Conservation (phyloP, 2,329 filamentous ascomycete species). For the Didymella pomorum region DNA sequence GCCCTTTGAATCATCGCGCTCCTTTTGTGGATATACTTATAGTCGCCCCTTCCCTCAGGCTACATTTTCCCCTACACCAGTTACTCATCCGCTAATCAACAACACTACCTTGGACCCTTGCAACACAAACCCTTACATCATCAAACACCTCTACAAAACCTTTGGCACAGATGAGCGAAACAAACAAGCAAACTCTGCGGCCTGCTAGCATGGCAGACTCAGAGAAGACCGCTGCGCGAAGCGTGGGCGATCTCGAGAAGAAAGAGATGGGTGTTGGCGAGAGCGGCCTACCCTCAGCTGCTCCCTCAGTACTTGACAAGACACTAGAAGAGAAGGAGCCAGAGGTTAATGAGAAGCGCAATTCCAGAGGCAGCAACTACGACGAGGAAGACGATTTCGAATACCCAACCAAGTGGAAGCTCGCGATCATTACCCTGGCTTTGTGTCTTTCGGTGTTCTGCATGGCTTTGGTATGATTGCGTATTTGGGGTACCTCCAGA, state of each 20-base stretch:
- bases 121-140: constrained; percentile 7
- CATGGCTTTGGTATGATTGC: constrained; percentile 45
- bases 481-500: neutral
- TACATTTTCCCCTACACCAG: constrained; percentile 6
- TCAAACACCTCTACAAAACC: neutral
- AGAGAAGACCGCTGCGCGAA: constrained; percentile 44
- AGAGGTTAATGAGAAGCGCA: constrained; percentile 23
- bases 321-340: constrained; percentile 22
- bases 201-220: constrained; percentile 44
- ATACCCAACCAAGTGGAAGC: constrained; percentile 48
- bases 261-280: constrained; percentile 35
- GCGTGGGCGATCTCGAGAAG: constrained; percentile 36
- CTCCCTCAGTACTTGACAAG: constrained; percentile 30
- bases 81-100: constrained; percentile 1
- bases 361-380: constrained; percentile 27
- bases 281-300: constrained; percentile 34
- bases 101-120: constrained; percentile 4
- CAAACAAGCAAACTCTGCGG: constrained; percentile 34
- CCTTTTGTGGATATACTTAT: constrained; percentile 25
- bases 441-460: constrained; percentile 50
- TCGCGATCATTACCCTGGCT: constrained; percentile 45
- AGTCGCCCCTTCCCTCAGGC: constrained; percentile 23
- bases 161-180: constrained; percentile 31
- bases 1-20: constrained; percentile 17
- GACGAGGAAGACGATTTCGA: constrained; percentile 44